These are phyloP conservation scores for Moesziomyces aphidis DNA, from an alignment of 1,284 basidiomycete species.

Conservation along the genomic window DNA sequence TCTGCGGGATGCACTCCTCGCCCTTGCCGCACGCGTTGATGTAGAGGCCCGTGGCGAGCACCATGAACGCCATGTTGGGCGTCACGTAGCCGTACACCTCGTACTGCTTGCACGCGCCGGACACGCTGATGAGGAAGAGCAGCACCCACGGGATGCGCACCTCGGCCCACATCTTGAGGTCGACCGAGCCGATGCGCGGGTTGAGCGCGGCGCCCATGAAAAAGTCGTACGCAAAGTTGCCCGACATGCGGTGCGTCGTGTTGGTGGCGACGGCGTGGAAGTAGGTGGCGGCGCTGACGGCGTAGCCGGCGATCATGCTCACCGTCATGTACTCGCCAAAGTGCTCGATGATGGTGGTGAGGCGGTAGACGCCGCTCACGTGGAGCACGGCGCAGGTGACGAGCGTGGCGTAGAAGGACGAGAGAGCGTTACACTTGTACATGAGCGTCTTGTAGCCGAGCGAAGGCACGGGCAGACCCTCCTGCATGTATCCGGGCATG, in stretches of 20 bases:
- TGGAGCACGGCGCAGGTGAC: constrained; percentile 82
- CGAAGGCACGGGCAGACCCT: constrained; percentile 72
- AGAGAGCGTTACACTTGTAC: constrained; percentile 92
- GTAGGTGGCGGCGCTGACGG: constrained; percentile 68
- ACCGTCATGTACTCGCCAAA: constrained; percentile 97
- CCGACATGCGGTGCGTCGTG: constrained; percentile 80
- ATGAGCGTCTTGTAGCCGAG: constrained; percentile 83
- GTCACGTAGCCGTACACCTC: constrained; percentile 86
- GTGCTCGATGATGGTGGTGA: constrained; percentile 95
- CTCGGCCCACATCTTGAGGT: constrained; percentile 99
- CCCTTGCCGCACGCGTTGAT: constrained; percentile 84
- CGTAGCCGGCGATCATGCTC: constrained; percentile 90
- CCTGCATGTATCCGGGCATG: constrained; percentile 91
- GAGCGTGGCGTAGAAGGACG: constrained; percentile 87
- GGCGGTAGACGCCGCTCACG: constrained; percentile 83
- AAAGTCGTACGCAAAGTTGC: constrained; percentile 80
- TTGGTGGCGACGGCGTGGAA: constrained; percentile 63
- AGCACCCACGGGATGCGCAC: constrained; percentile 98
- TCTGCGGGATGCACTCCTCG: constrained; percentile 94
- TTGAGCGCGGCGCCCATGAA: constrained; percentile 94
- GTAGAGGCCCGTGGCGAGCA: constrained; percentile 93
- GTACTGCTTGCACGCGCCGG: constrained; percentile 94
- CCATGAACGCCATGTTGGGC: constrained; percentile 97
- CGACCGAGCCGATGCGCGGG: constrained; percentile 90
- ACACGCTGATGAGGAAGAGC: constrained; percentile 91